Base-by-base conservation (phyloP, 2,329 filamentous ascomycete genomes). In the Corynespora cassiicola region DNA sequence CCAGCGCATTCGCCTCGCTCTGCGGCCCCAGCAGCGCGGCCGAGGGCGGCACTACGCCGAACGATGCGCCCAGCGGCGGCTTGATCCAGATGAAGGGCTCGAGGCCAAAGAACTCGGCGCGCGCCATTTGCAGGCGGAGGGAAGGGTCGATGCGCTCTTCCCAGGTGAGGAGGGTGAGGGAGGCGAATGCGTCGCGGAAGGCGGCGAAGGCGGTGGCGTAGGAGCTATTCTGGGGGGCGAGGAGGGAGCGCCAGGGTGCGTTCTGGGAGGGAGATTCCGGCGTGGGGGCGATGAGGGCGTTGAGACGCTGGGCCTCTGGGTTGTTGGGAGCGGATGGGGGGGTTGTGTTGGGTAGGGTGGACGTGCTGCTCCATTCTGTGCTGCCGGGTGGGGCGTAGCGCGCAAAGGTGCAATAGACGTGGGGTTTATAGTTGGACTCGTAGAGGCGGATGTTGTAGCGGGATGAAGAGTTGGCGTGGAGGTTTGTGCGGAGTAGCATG, bases 401-500 rank as follows among this genome's bases (percentile, higher is more conserved):
- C 2, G 56, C 42, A 12, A 65, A 43, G 0, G 54, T 56, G 42
- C 56, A 62, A 35, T 70, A 69, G 0, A 50, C 44, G 20, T 64
- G 51, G 14, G 63, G 62, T 9, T 50, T 52, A 2, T 53, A 52
- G 37, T 69, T 54, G 23, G 54, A 61, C 36, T 69, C 63, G 36
- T 65, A 58, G 10, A 70, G 36, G 2, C 56, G 61, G 20, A 68
- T 36, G 5, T 51, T 47, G 40, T 67, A 84, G 21, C 77, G 80
- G 55, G 89, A 80, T 27, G 79, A 79, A 1, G 67, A 58, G 24
- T 78, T 77, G 8, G 72, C 70, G 4, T 45, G 64, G 24, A 58
- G 74, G 64, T 67, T 79, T 58, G 58, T 61, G 19, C 86, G 79
- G 3, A 76, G 75, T 10, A 94, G 68, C 0, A 75, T 74, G 40